These are phyloP conservation scores for Petunia axillaris DNA, from an alignment of 257 asterid genomes.

Conservation along the genomic window DNA sequence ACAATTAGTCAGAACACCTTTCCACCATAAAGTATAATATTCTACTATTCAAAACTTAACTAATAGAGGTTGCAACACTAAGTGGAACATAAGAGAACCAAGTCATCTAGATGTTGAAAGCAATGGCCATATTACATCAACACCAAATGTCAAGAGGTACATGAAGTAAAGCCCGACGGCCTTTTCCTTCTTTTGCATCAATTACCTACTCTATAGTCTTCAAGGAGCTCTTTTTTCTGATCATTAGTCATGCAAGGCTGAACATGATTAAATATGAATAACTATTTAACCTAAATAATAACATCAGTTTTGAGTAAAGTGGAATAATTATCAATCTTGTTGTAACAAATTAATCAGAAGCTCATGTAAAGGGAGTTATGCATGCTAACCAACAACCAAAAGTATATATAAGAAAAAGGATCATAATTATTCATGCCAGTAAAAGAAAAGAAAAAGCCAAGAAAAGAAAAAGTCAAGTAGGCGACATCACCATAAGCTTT, in stretches of 20 bases:
- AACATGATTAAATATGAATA: too few species aligned
- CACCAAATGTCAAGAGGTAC: too few species aligned
- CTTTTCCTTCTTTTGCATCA: too few species aligned
- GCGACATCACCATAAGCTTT: background rate
- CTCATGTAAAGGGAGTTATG: background rate
- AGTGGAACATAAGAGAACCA: background rate
- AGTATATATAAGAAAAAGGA: conserved; percentile 6
- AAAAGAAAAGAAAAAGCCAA: background rate
- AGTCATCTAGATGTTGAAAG: background rate
- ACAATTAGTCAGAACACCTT: background rate
- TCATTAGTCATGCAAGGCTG: too few species aligned
- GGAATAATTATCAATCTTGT: too few species aligned
- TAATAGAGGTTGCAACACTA: background rate
- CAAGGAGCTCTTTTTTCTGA: too few species aligned
- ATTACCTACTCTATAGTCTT: too few species aligned
- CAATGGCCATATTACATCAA: too few species aligned
- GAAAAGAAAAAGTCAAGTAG: background rate
- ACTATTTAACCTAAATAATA: too few species aligned
- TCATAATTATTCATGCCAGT: background rate
- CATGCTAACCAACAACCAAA: background rate
- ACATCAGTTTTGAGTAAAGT: too few species aligned
- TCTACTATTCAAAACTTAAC: background rate
- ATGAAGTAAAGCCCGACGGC: too few species aligned
- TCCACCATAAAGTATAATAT: background rate
- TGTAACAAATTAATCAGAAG: background rate